These are phyloP conservation scores for Gossypium raimondii DNA, from an alignment of 345 rosid species.

Conservation along the genomic window DNA sequence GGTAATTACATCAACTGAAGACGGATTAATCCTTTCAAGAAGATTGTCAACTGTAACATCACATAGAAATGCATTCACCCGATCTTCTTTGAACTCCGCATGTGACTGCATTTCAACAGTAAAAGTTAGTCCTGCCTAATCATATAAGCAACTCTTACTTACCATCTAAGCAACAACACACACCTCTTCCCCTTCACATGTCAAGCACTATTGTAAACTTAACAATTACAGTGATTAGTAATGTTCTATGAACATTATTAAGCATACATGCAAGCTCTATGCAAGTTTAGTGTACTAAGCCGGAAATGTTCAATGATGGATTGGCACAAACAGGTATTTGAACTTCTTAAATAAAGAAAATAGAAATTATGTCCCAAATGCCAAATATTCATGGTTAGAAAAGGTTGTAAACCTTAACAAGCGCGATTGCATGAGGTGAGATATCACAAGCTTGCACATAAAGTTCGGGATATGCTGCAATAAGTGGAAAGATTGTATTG, in stretches of 20 bases:
- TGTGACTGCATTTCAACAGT: slow-evolving; percentile 36
- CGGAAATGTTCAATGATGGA: not conserved
- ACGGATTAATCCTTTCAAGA: slow-evolving; percentile 34
- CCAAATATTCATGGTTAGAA: not conserved
- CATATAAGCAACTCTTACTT: not conserved
- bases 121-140: not conserved
- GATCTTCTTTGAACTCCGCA: slow-evolving; percentile 29
- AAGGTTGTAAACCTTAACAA: slow-evolving; percentile 39
- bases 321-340: not conserved
- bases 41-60: slow-evolving; percentile 18
- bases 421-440: slow-evolving; percentile 37
- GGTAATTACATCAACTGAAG: slow-evolving; percentile 51
- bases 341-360: not conserved
- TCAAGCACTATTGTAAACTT: not conserved
- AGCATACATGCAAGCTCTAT: not conserved
- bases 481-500: slow-evolving; percentile 53
- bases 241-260: not conserved
- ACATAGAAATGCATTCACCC: slow-evolving; percentile 41
- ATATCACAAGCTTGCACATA: slow-evolving; percentile 54
- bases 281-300: not conserved
- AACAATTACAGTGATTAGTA: not conserved
- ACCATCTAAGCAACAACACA: not conserved
- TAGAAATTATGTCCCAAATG: not conserved
- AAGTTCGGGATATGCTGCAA: slow-evolving; percentile 43
- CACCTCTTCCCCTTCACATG: not conserved